Evolutionary conservation across 2,329 filamentous ascomycete species (phyloP).

Genomic region (Alternaria metachromatica): DNA sequence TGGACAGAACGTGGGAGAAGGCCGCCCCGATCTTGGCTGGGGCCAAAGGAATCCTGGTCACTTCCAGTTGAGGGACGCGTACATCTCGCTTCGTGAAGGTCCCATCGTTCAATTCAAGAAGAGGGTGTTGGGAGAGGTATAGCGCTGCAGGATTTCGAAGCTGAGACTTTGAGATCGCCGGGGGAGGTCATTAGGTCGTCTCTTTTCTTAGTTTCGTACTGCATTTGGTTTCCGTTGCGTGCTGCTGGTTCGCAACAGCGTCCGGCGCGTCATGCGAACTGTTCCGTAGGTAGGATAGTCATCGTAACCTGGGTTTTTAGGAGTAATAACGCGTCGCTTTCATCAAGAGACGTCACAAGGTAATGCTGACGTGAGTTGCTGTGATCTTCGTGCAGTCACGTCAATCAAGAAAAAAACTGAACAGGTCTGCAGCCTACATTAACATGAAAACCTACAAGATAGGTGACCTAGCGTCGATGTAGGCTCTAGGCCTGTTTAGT

Average conservation of each 20-base stretch:
- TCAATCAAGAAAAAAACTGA: no score
- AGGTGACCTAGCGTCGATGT: no score
- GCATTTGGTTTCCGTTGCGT: not conserved
- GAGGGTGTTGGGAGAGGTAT: not conserved
- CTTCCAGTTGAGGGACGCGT: not conserved
- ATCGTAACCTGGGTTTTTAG: not conserved
- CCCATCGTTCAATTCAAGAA: constrained; percentile 1
- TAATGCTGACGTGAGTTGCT: not conserved
- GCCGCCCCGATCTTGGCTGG: not conserved
- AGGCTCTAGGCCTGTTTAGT: no score
- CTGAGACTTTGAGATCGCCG: not conserved
- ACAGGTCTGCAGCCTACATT: no score
- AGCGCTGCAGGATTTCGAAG: not conserved
- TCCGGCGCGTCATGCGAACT: not conserved
- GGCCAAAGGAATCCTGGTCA: not conserved
- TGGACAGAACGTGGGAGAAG: not conserved
- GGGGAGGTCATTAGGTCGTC: not conserved
- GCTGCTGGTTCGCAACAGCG: not conserved
- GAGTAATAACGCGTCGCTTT: not conserved
- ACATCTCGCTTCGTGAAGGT: not conserved
- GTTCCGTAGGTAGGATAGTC: not conserved
- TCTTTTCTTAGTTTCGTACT: not conserved
- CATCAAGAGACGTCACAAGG: not conserved
- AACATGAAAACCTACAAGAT: no score
- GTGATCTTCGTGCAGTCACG: not conserved